Percentiles rank a stretch among this genome's conserved stretches.
phyloP scores from a whole-genome alignment of 73 alveolate genomes.

The Durusdinium trenchii region DNA sequence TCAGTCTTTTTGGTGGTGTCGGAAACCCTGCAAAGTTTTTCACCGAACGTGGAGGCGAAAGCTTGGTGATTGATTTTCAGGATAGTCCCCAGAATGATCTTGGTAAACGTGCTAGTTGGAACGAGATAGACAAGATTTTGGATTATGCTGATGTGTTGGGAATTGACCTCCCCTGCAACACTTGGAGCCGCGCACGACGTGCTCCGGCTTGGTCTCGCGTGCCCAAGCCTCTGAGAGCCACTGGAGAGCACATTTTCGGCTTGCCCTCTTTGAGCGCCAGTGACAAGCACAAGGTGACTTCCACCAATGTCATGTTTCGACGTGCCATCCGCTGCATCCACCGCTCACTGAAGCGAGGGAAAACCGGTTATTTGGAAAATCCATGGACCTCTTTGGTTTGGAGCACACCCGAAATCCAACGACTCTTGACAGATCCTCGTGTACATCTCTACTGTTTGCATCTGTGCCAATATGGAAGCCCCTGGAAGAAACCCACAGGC shows the following conservation, averaged over 20 bases:
- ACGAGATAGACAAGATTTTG: not conserved
- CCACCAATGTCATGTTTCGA: not conserved
- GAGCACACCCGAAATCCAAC: too few species aligned
- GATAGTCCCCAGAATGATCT: not conserved
- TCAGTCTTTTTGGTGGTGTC: conserved; percentile 49
- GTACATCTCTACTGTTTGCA: too few species aligned
- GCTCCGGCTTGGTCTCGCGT: not conserved
- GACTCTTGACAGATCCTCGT: too few species aligned
- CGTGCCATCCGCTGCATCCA: not conserved
- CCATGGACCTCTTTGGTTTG: too few species aligned
- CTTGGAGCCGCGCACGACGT: not conserved
- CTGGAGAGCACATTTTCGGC: not conserved
- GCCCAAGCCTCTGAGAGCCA: not conserved
- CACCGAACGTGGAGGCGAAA: not conserved
- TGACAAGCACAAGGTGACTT: not conserved
- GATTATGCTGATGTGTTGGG: not conserved
- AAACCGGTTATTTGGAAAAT: too few species aligned
- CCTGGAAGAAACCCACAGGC: too few species aligned
- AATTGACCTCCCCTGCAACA: conserved; percentile 24
- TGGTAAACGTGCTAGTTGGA: not conserved
- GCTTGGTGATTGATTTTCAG: not conserved
- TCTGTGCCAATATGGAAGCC: too few species aligned
- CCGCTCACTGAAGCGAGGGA: too few species aligned
- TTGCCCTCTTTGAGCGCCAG: not conserved
- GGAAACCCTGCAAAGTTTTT: not conserved